Conservation (phyloP, 768 basidiomycete species). For the Macrocybe gigantea region DNA sequence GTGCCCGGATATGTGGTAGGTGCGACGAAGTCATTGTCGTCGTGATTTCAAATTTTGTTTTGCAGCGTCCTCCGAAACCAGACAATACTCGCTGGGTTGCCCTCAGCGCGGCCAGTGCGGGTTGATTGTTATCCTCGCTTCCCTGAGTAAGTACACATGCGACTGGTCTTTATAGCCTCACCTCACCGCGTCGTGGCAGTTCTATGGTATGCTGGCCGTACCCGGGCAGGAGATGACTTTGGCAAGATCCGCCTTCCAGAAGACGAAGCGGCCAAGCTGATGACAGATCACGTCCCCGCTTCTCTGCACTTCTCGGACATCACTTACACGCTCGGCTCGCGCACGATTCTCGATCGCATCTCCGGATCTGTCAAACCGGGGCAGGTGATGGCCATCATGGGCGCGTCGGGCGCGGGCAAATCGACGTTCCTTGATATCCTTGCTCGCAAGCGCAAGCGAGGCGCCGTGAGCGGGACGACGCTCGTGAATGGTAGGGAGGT, state of each 20-base stretch:
- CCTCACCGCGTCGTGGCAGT: slow-evolving; percentile 24
- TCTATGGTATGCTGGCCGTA: slow-evolving; percentile 89
- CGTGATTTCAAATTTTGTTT: background rate
- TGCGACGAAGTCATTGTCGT: background rate
- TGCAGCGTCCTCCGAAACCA: slow-evolving; percentile 71
- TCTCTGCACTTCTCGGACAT: slow-evolving; percentile 86
- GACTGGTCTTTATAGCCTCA: background rate
- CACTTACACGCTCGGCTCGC: slow-evolving; percentile 67
- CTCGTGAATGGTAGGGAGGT: slow-evolving; percentile 86
- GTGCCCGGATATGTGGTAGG: slow-evolving; percentile 88
- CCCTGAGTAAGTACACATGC: slow-evolving; percentile 38
- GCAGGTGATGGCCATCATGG: slow-evolving; percentile 93
- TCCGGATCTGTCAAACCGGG: slow-evolving; percentile 84
- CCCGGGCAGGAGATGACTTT: slow-evolving; percentile 58
- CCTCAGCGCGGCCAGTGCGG: slow-evolving; percentile 75
- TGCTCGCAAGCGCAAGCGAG: slow-evolving; percentile 84
- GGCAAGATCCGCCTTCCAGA: slow-evolving; percentile 75
- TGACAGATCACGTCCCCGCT: slow-evolving; percentile 93
- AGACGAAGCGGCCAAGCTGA: slow-evolving; percentile 75
- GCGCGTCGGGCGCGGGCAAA: slow-evolving; percentile 94
- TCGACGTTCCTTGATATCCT: slow-evolving; percentile 96
- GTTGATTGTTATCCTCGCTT: slow-evolving; percentile 67
- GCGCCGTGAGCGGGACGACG: slow-evolving; percentile 64
- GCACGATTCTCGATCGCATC: slow-evolving; percentile 72
- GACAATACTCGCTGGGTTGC: slow-evolving; percentile 81